Evolutionary conservation across 352 stramenopile genomes (phyloP), one percentile per base, ranked within the genome.

Genomic region (Globisporangium paroecandrum): DNA sequence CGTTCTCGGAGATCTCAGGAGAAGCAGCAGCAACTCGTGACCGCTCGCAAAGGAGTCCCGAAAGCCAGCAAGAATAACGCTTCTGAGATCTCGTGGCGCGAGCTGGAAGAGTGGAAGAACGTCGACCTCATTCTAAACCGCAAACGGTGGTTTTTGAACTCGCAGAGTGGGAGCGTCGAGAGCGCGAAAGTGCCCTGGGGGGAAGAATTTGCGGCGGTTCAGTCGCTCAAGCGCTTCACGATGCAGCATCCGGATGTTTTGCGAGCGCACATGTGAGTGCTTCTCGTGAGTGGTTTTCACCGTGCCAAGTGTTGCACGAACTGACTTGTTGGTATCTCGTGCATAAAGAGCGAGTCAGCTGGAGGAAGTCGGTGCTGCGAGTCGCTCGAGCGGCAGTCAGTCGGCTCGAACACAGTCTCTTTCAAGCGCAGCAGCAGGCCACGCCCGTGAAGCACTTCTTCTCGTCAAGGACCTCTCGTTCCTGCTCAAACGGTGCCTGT

Each of bases 181-280:
- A 81, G 66, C 29, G 76, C 62, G 24, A 75, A 79, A 7, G 73
- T 89, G 22, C 81, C 81, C 0, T 89, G 81, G 79, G 79, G 81
- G 3, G 77, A 88, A 55, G 77, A 88, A 41, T 89, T 89, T 32
- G 81, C 81, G 0, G 75, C 74, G 1, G 87, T 89, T 25, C 81
- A 89, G 57, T 87, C 79, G 43, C 71, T 89, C 55, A 88, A 85
- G 66, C 77, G 81, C n/a, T 89, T 89, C 43, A 71, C 79, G 10
- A 55, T 56, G 15, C 78, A 88, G 47, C 74, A 88, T 32, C 79
- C 81, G 1, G 76, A 85, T 7, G 70, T 89, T 8, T 71, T 89
- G 20, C 74, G 77, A 7, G 73, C 79, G 0, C 77, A 88, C 75
- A 87, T 89, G 81, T 89, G 65, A 59, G 73, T 76, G 34, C 4